Base-by-base conservation (phyloP, 164 flowering plant genomes). In the Buxus sempervirens region DNA sequence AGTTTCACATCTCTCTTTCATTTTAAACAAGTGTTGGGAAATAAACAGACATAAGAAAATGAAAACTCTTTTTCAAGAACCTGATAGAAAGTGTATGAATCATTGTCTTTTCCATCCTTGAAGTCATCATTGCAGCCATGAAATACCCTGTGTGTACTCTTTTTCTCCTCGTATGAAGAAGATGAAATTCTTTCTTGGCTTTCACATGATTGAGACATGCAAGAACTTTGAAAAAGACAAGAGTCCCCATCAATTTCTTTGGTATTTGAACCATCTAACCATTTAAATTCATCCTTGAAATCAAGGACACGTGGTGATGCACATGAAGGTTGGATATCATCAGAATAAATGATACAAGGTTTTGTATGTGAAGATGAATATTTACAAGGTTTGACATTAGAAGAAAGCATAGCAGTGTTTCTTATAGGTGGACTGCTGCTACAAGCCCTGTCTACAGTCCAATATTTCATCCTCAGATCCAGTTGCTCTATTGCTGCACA, bases 1-100 rank as follows among this genome's bases (percentile, higher is more conserved):
- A 32, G 38, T 32, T 32, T 32, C 38, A 32, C 7, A 32, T 32
- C 18, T 45, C 18, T 4, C 51, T 45, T 45, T 53, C 1, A 59
- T 15, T 27, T 18, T 25, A 27, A 4, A 67, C 18, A 38, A 28
- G 14, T 60, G 3, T 1, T 0, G 16, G 58, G 48, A 32, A 45
- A 10, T 10, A 27, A 15, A 32, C 32, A 13, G 5, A 24, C 1
- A 22, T 0, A 68, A 60, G 13, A 51, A 21, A 59, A 19, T 24
- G n/a, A 27, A 56, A 67, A 20, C 5, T 63, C 15, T 62, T 22
- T 27, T 24, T 61, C 24, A 63, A 60, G 71, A 22, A 94, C 98
- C 97, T 95, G 99, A 80, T 92, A 95, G 75, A 95, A 95, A 65
- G 80, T 82, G 82, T 95, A 95, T 1, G 83, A 79, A 23, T 85